Conservation (phyloP, 2,329 filamentous ascomycete genomes). For the Dactylellina drechsleri region DNA sequence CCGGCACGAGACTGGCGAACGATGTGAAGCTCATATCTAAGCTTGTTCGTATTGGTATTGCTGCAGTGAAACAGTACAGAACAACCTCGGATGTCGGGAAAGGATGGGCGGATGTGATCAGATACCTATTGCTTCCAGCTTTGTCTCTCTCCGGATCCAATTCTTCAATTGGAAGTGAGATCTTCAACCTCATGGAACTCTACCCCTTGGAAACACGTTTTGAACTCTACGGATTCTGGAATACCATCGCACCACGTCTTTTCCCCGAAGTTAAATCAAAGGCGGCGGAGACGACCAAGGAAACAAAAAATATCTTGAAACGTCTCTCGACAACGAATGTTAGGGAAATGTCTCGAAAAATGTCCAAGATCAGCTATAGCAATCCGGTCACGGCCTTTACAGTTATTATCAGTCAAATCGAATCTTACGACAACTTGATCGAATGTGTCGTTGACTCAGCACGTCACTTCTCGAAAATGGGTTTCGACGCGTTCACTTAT, state of each 20-base stretch:
- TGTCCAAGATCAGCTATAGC: conserved; percentile 91
- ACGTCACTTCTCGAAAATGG: conserved; percentile 89
- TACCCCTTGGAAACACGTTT: conserved; percentile 83
- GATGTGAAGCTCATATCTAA: conserved; percentile 82
- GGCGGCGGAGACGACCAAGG: conserved; percentile 78
- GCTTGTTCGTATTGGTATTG: conserved; percentile 84
- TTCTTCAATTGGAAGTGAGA: conserved; percentile 82
- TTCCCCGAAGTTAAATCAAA: conserved; percentile 80
- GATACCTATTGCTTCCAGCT: conserved; percentile 84
- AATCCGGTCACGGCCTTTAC: conserved; percentile 92
- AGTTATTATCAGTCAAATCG: conserved; percentile 87
- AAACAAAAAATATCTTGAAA: conserved; percentile 88
- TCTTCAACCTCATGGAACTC: conserved; percentile 82
- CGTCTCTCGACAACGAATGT: conserved; percentile 88
- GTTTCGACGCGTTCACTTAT: conserved; percentile 94
- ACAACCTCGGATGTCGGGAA: conserved; percentile 48
- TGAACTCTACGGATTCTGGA: conserved; percentile 93
- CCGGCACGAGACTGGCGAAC: conserved; percentile 88
- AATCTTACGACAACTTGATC: conserved; percentile 93
- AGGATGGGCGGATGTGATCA: conserved; percentile 86
- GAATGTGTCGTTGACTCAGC: conserved; percentile 94
- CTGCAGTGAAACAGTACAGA: conserved; percentile 67
- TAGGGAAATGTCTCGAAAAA: conserved; percentile 81
- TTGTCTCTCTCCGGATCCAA: conserved; percentile 88
- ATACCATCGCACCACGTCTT: conserved; percentile 72